Conservation (phyloP, 108 stramenopile genomes). For the Tribonema minus region DNA sequence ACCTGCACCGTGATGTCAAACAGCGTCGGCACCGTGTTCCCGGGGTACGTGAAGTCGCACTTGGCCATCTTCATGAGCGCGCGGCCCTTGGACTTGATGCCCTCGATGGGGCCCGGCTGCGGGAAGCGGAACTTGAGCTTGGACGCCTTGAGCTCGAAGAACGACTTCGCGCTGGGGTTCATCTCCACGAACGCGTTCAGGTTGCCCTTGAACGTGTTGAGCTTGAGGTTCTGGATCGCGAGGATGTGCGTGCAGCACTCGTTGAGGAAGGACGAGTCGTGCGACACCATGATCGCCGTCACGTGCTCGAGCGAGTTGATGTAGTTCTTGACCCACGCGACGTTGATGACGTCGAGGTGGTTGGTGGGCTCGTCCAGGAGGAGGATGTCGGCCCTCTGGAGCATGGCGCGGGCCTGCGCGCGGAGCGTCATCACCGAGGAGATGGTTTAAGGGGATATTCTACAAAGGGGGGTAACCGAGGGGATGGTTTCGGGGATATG, state of each 20-base stretch:
- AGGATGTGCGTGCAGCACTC: conserved; percentile 98
- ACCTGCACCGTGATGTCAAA: conserved; percentile 94
- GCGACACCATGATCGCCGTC: conserved; percentile 95
- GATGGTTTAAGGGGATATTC: too few species aligned
- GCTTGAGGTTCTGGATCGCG: conserved; percentile 95
- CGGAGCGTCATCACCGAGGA: too few species aligned
- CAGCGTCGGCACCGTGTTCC: conserved; percentile 78
- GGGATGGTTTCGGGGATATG: too few species aligned
- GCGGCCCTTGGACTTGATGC: conserved; percentile 97
- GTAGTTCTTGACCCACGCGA: conserved; percentile 99
- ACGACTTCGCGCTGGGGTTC: conserved; percentile 88
- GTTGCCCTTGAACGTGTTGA: conserved; percentile 92
- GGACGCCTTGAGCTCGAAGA: conserved; percentile 76
- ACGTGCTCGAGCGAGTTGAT: conserved; percentile 83
- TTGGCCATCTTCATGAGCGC: conserved; percentile 96
- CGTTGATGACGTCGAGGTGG: conserved; percentile 99
- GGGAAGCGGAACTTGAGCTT: conserved; percentile 95
- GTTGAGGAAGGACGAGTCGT: conserved; percentile 97
- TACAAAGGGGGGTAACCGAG: too few species aligned
- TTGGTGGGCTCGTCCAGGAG: conserved; percentile 98
- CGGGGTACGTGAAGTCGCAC: conserved; percentile 97
- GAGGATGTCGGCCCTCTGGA: conserved; percentile 97
- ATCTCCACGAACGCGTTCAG: conserved; percentile 94
- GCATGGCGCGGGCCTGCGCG: conserved; percentile 91
- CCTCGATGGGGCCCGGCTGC: conserved; percentile 79